Evolutionary conservation across 345 rosid species (phyloP), one percentile per base, ranked within the genome.

Genomic region (Mallotus nudiflorus): DNA sequence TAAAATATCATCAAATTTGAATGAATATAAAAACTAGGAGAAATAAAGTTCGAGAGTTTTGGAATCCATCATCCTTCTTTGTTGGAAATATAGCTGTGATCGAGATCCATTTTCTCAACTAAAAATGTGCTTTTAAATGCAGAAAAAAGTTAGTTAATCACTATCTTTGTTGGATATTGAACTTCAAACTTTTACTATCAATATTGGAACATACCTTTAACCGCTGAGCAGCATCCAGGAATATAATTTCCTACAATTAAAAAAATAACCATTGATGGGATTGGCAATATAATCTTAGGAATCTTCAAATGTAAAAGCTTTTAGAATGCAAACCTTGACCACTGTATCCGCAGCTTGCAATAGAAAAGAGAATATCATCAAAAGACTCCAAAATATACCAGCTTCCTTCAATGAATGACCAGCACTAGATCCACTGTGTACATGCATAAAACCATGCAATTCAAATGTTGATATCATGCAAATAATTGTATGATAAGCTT

Each of bases 281-380:
- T 72, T 54, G 35, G 54, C 20, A 49, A 18, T 55, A 59, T 20
- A 64, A 46, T 48, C 12, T 60, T 45, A 45, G 54, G 39, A 40
- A 62, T 67, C 52, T 44, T 18, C 15, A 28, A 31, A 31, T n/a
- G 25, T 37, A 46, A 66, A 42, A 27, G 27, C 28, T 18, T 29
- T 45, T 45, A 65, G 73, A 83, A 60, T 42, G 71, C 74, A 74
- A 80, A 93, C 97, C 97, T 93, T 93, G 66, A 89, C 75, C 44
- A 91, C 91, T 27, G 96, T 86, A 78, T 86, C 97, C 56, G 93
- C 97, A 6, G 97, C 98, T 91, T 93, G 98, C 63, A 93, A 78
- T 63, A 93, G 78, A 84, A 93, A 93, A 44, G 98, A 93, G 75
- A 83, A 55, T 62, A 85, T 89, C 97, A 93, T 91, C 77, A 93